Conservation (phyloP, 805 yeast species). For the Ogataea nakhonphanomensis region DNA sequence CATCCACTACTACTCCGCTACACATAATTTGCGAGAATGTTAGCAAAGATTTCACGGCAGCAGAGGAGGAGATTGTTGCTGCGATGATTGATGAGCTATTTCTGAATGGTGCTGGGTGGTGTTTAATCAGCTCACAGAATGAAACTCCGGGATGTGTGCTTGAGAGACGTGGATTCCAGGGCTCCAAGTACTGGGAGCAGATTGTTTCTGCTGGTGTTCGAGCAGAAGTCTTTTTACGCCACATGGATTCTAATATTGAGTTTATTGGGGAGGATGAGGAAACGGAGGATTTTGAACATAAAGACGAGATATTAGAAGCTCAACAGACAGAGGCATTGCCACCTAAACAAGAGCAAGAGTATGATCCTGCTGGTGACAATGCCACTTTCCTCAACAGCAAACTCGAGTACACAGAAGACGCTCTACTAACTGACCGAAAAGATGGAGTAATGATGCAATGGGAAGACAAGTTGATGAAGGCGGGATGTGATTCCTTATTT, state of each 20-base stretch:
- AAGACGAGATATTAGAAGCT: conserved; percentile 11
- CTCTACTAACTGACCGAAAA: conserved; percentile 67
- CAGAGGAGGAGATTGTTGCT: conserved; percentile 44
- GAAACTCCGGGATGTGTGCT: conserved; percentile 87
- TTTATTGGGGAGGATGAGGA: conserved; percentile 44
- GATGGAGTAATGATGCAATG: conserved; percentile 99
- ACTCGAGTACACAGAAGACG: conserved; percentile 62
- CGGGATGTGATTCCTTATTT: conserved; percentile 75
- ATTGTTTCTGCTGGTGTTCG: conserved; percentile 86
- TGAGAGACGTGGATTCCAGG: conserved; percentile 44
- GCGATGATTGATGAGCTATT: conserved; percentile 64
- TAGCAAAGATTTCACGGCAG: conserved; percentile 36
- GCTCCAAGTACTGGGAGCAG: conserved; percentile 39
- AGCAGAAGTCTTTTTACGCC: conserved; percentile 78
- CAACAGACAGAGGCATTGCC: conserved; percentile 10
- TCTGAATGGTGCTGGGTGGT: conserved; percentile 92
- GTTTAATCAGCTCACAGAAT: conserved; percentile 62
- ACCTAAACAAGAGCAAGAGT: conserved; percentile 13
- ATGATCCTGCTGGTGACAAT: conserved; percentile 65
- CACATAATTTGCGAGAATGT: conserved; percentile 62
- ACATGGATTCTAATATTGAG: conserved; percentile 63
- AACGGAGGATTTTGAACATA: conserved; percentile 5
- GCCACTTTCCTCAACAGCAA: conserved; percentile 60
- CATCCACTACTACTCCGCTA: conserved; percentile 71
- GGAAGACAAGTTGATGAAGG: conserved; percentile 80